Evolutionary conservation across 352 stramenopile species (phyloP).

Genomic region (Aphanomyces astaci): DNA sequence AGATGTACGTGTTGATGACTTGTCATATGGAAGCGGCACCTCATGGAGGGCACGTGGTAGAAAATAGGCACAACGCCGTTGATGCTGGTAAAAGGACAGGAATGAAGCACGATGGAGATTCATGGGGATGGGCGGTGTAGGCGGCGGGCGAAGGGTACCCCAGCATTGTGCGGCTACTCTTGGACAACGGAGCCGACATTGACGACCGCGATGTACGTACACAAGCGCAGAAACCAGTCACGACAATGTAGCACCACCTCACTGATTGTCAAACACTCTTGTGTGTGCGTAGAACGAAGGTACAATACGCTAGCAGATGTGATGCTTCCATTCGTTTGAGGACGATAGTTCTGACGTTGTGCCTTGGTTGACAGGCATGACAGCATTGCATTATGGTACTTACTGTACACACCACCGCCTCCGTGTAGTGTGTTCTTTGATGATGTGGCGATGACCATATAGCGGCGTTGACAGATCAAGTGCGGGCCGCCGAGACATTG

Average conservation of each 20-base stretch:
- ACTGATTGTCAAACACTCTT: background rate
- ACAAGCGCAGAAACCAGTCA: too few species aligned
- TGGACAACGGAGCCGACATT: conserved; percentile 66
- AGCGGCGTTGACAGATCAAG: conserved; percentile 61
- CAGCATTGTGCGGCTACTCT: conserved; percentile 42
- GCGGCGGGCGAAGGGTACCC: conserved; percentile 67
- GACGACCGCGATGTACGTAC: conserved; percentile 68
- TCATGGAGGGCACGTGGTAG: conserved; percentile 25
- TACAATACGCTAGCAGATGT: background rate
- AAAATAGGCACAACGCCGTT: conserved; percentile 69
- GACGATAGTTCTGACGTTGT: background rate
- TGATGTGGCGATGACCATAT: background rate
- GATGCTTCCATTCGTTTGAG: too few species aligned
- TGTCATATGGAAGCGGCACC: background rate
- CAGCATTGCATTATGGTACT: conserved; percentile 67
- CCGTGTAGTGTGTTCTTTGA: background rate
- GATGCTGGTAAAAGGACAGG: conserved; percentile 44
- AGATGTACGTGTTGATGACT: conserved; percentile 35
- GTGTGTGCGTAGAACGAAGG: conserved; percentile 11
- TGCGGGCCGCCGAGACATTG: conserved; percentile 57
- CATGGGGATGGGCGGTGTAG: too few species aligned
- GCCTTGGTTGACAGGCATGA: conserved; percentile 35
- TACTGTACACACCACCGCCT: background rate
- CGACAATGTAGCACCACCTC: too few species aligned
- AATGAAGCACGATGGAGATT: background rate